These are phyloP conservation scores for Acer campestre DNA, from an alignment of 345 rosid genomes.

Conservation along the genomic window DNA sequence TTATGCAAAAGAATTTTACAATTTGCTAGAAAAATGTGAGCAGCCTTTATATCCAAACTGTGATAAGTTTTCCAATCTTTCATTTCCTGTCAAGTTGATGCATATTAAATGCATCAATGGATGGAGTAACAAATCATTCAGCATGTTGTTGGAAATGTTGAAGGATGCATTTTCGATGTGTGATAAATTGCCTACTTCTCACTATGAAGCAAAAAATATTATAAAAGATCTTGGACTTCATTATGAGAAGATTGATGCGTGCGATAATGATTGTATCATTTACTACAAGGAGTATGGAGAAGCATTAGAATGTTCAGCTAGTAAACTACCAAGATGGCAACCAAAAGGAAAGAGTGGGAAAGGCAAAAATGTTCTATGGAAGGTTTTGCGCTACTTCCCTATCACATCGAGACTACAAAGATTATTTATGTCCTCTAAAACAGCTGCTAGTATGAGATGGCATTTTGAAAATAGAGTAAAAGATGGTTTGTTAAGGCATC, in stretches of 20 bases:
- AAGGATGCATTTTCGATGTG: too few relatives aligned
- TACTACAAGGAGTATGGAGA: too few relatives aligned
- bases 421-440: constrained; percentile 14
- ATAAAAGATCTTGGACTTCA: too few relatives aligned
- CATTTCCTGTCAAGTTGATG: background rate
- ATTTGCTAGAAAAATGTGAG: background rate
- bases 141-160: too few relatives aligned
- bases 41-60: background rate
- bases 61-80: constrained; percentile 1
- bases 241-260: too few relatives aligned
- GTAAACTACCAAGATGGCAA: constrained; percentile 10
- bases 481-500: background rate
- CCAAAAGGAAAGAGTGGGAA: background rate
- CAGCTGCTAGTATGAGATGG: constrained; percentile 13
- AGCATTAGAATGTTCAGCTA: too few relatives aligned
- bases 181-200: too few relatives aligned
- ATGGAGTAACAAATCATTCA: too few relatives aligned
- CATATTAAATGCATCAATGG: constrained; percentile 14
- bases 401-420: constrained; percentile 12
- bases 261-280: too few relatives aligned
- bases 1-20: background rate
- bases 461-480: background rate
- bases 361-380: background rate
- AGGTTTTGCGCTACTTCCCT: constrained; percentile 1
- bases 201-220: too few relatives aligned